A percentile compares a stretch with the other conserved stretches of the same genome.
Evolutionary conservation across 257 asterid genomes (phyloP).

Genomic region (Mitragyna speciosa): DNA sequence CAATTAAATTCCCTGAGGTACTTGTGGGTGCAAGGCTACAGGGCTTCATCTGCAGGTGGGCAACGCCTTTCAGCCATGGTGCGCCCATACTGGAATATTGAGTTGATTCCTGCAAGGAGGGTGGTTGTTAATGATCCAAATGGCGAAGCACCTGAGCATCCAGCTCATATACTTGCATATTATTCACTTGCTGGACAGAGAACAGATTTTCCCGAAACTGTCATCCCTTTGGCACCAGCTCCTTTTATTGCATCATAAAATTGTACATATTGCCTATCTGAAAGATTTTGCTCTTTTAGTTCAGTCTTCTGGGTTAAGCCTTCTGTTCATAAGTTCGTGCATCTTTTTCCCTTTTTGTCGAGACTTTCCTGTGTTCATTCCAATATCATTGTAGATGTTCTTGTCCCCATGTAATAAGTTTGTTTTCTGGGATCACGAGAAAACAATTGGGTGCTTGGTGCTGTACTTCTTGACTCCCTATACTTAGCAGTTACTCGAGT

Average conservation of each 20-base stretch:
- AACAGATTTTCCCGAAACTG: constrained; percentile 68
- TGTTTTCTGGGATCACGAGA: neutral
- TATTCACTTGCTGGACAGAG: constrained; percentile 88
- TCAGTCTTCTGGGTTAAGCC: neutral
- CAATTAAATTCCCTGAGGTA: constrained; percentile 59
- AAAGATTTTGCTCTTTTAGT: neutral
- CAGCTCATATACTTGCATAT: constrained; percentile 83
- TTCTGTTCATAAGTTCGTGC: constrained; percentile 13
- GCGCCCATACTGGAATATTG: constrained; percentile 76
- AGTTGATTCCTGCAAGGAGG: constrained; percentile 67
- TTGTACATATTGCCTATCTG: constrained; percentile 22
- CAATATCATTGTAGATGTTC: neutral
- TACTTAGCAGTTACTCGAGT: neutral
- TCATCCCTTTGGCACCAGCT: constrained; percentile 47
- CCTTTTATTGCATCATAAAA: constrained; percentile 3
- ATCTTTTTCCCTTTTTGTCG: neutral
- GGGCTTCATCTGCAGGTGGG: constrained; percentile 48
- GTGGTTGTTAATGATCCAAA: constrained; percentile 25
- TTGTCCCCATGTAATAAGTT: constrained; percentile 4
- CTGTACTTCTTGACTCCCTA: constrained; percentile 2
- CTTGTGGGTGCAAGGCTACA: constrained; percentile 86
- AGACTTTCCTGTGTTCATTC: constrained; percentile 5
- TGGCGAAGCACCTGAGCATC: constrained; percentile 47
- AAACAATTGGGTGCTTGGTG: constrained; percentile 7
- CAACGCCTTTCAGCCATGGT: constrained; percentile 57